Percentiles rank a stretch among this genome's conserved stretches.
phyloP scores from a whole-genome alignment of 495 filamentous ascomycete species.

The Amniculicola lignicola region DNA sequence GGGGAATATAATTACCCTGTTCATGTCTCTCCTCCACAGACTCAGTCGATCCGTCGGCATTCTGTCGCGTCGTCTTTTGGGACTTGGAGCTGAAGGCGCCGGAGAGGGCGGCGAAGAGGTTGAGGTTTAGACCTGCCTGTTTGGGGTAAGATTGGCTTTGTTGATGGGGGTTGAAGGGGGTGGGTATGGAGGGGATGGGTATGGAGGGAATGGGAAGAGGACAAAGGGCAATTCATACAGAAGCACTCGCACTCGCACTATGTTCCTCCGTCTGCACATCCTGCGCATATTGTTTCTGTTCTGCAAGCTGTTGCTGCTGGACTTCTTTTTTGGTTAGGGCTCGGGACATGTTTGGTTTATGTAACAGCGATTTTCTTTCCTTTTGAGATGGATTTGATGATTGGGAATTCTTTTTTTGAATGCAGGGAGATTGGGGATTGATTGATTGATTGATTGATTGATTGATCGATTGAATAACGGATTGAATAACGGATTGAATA shows the following conservation, averaged over 20 bases:
- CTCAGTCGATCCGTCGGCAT: conserved; percentile 32
- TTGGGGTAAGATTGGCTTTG: not conserved
- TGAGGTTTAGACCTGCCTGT: conserved; percentile 42
- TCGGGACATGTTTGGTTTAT: conserved; percentile 16
- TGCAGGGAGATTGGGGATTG: too few species aligned
- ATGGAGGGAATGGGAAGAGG: not conserved
- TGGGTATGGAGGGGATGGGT: not conserved
- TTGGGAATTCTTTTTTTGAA: too few species aligned
- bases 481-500: too few species aligned
- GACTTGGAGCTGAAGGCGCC: conserved; percentile 36
- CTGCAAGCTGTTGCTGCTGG: conserved; percentile 15
- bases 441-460: too few species aligned
- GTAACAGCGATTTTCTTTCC: too few species aligned
- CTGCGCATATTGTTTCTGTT: conserved; percentile 16
- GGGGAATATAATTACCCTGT: not conserved
- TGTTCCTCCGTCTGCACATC: conserved; percentile 27
- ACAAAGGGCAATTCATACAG: conserved; percentile 11
- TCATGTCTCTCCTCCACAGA: conserved; percentile 26
- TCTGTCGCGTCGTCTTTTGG: conserved; percentile 36
- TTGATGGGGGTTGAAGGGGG: not conserved
- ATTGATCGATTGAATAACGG: too few species aligned
- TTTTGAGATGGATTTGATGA: too few species aligned
- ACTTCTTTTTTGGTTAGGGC: conserved; percentile 20
- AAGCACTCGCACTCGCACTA: conserved; percentile 21
- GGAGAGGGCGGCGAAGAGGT: conserved; percentile 38